Base-by-base conservation (phyloP, 2,329 filamentous ascomycete genomes). In the Ophiostoma perfectum region DNA sequence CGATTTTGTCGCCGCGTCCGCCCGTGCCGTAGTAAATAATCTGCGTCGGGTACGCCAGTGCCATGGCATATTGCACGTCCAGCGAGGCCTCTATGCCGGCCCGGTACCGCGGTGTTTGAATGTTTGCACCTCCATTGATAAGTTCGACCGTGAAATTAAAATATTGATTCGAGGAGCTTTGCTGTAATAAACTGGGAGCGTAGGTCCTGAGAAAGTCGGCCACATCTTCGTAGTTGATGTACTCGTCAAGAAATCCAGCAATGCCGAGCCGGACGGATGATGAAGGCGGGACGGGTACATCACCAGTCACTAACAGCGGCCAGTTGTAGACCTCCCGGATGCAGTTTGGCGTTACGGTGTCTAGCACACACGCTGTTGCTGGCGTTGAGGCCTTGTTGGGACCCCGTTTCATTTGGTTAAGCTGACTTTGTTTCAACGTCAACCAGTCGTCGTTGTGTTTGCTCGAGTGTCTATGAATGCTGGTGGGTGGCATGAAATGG, bases 201-300 rank as follows among this genome's bases (percentile, higher is more conserved):
- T 69, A 72, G 1, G 44, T 5, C 5, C 60, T 16, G 11, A 72
- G 64, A 69, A 82, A 84, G 1, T 73, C 67, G 14, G 74, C 66
- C 6, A 80, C 76, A 71, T 84, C 82, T 4, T 74, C 68, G 69
- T 81, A 77, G 71, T 80, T 81, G 72, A 80, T 78, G 71, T 80
- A 81, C 71, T 84, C 75, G 18, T 82, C 81, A 0, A 84, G 78
- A 73, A 84, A 84, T 7, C 83, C 82, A 1, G 81, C 81, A 36
- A 84, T 76, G 41, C 79, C 82, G 64, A 83, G 75, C 0, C 79
- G 78, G 7, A 79, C 78, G 0, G 75, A 74, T 0, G 80, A 66
- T 39, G 80, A 27, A 27, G 27, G 27, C 27, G 27, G 27, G 2
- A 27, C 27, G 27, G 27, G 27, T 27, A 27, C 27, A 27, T 27